Evolutionary conservation across 768 basidiomycete genomes (phyloP), one percentile per base, ranked within the genome.

Genomic region (Mycena venus): DNA sequence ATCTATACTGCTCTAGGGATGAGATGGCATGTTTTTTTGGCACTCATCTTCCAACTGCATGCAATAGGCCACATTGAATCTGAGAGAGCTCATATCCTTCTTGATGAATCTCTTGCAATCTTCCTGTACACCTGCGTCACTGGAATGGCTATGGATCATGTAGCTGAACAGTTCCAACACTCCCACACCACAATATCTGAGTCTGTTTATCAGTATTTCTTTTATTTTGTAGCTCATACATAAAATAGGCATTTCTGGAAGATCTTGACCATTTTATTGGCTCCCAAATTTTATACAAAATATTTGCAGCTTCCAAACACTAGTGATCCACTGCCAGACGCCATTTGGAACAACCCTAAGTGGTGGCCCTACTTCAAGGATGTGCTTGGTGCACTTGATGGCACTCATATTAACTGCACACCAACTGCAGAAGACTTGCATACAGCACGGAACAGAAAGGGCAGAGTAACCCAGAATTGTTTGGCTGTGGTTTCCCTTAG

Each of bases 401-500:
- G 84, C 5, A 83, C 78, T 8, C 81, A 83, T 63, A 81, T 83
- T 38, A 63, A 74, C 56, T 77, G 75, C 47, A 74, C 67, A 56
- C 75, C 77, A 21, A 75, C 80, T 21, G 61, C 69, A 19, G 53
- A 55, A 21, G 80, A 82, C 3, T 72, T 72, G 6, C 70, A 76
- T 32, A 42, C 40, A n/a, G 61, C 73, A 14, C 73, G 77, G 0
- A 80, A 83, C 70, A 72, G 79, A 2, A 85, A 86, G 70, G 85
- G 85, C 10, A 56, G 73, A 11, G 66, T 87, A 4, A 80, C 85
- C 0, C 85, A 85, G 53, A 88, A 89, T 69, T 77, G 76, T 15
- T 79, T 88, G 4, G 85, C 84, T 21, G 78, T 70, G 0, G 84
- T 82, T 14, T 75, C 76, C 1, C 86, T 86, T 61, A 63, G 79